Conservation (phyloP, 2,329 filamentous ascomycete genomes). For the Fusarium tanahbumbuense region DNA sequence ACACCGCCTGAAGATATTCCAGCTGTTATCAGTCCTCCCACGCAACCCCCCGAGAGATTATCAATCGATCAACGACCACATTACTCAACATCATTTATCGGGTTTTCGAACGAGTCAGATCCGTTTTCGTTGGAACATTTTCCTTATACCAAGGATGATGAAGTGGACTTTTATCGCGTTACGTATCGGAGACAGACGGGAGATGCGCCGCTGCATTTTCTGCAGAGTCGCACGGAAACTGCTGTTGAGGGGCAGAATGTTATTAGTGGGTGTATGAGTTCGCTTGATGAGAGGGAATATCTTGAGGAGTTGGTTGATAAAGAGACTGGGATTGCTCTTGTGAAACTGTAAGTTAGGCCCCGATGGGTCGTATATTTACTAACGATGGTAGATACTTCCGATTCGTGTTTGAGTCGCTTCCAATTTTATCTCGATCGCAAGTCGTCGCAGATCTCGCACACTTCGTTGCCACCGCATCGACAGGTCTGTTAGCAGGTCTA, state of each 20-base stretch:
- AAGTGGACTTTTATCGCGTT: conserved; percentile 12
- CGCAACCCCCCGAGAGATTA: not conserved
- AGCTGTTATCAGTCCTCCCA: not conserved
- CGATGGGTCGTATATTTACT: not conserved
- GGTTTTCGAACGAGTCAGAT: not conserved
- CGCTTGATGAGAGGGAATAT: not conserved
- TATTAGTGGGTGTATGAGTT: not conserved
- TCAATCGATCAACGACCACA: not conserved
- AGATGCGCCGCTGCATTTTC: not conserved
- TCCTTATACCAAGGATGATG: not conserved
- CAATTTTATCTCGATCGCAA: not conserved
- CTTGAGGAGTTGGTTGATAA: not conserved
- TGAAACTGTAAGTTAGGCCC: not conserved
- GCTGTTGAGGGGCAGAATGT: conserved; percentile 1
- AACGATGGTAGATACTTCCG: not conserved
- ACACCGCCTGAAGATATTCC: not conserved
- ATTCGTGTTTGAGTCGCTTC: conserved; percentile 1
- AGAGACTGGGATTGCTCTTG: not conserved
- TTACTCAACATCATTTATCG: conserved; percentile 3
- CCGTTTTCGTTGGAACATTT: not conserved
- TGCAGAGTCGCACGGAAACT: conserved; percentile 1
- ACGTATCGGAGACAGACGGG: not conserved
- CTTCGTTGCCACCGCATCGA: not conserved
- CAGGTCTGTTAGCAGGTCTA: not conserved
- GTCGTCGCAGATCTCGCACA: not conserved